A percentile compares a stretch with the other conserved stretches of the same genome.
These are phyloP conservation scores for Anisodus tanguticus DNA, from an alignment of 257 asterid species.

Conservation along the genomic window DNA sequence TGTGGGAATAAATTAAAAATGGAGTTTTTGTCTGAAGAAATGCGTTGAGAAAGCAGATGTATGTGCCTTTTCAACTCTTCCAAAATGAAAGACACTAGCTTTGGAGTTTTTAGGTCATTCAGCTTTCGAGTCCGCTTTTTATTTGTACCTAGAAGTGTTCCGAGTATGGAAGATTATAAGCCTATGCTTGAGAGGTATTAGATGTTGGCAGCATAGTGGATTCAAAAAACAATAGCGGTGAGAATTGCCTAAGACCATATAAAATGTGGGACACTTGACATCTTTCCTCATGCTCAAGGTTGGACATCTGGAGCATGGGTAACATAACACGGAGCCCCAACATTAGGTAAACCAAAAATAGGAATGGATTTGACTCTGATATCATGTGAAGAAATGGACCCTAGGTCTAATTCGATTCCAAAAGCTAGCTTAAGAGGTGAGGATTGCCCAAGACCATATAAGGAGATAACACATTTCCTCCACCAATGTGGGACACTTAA, in stretches of 20 bases:
- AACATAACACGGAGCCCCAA: neutral
- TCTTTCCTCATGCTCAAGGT: neutral
- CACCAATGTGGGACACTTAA: neutral
- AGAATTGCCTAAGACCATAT: neutral
- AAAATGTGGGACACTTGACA: neutral
- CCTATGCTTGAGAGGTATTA: neutral
- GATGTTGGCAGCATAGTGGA: neutral
- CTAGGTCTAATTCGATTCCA: neutral
- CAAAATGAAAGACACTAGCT: neutral
- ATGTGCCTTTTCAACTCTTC: neutral
- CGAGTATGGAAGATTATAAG: neutral
- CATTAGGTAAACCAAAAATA: neutral
- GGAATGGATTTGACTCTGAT: neutral
- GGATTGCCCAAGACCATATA: neutral
- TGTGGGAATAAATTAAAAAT: neutral
- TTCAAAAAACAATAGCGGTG: neutral
- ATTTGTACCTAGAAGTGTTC: neutral
- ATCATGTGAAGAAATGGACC: neutral
- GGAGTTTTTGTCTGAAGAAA: neutral
- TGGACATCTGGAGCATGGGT: neutral
- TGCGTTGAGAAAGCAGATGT: neutral
- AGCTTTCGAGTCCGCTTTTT: neutral
- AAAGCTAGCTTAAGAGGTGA: neutral
- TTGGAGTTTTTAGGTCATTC: neutral
- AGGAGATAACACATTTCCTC: conserved; percentile 11